Conservation (phyloP, 1,139 yeast species). For the Yamadazyma mexicana region DNA sequence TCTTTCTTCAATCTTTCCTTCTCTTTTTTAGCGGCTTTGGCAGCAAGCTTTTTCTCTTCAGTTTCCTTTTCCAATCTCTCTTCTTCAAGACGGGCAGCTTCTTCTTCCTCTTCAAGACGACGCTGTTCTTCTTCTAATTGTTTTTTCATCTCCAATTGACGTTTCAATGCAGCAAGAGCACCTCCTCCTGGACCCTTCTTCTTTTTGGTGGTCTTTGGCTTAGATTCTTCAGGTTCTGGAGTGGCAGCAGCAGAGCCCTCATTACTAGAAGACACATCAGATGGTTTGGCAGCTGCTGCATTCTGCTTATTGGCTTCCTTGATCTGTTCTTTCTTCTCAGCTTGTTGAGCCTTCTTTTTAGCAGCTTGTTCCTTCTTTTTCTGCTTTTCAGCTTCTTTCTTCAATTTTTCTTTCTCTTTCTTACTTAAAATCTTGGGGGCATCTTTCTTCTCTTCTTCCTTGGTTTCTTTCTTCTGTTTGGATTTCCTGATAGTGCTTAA, state of each 20-base stretch:
- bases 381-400: slow-evolving; percentile 95
- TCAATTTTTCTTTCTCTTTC: slow-evolving; percentile 96
- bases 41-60: slow-evolving; percentile 68
- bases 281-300: slow-evolving; percentile 48
- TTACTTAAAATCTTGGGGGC: slow-evolving; percentile 79
- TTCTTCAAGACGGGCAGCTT: slow-evolving; percentile 61
- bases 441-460: slow-evolving; percentile 49
- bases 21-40: slow-evolving; percentile 72
- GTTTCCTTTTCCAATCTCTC: slow-evolving; percentile 61
- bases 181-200: slow-evolving; percentile 64
- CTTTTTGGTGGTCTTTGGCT: slow-evolving; percentile 45
- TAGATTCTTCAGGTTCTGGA: slow-evolving; percentile 35
- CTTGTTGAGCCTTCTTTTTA: slow-evolving; percentile 69
- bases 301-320: slow-evolving; percentile 62
- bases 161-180: slow-evolving; percentile 76
- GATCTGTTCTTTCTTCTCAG: slow-evolving; percentile 63
- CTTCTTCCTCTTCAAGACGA: slow-evolving; percentile 69
- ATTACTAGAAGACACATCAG: slow-evolving; percentile 15
- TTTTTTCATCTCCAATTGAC: slow-evolving; percentile 83
- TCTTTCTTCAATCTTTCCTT: slow-evolving; percentile 79
- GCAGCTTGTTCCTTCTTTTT: slow-evolving; percentile 90
- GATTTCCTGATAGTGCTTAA: slow-evolving; percentile 80
- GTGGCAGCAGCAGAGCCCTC: slow-evolving; percentile 29
- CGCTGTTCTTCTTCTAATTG: slow-evolving; percentile 75
- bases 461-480: slow-evolving; percentile 70